Evolutionary conservation across 192 early-diverging fungal species (phyloP).

Genomic region (Cladochytrium replicatum): DNA sequence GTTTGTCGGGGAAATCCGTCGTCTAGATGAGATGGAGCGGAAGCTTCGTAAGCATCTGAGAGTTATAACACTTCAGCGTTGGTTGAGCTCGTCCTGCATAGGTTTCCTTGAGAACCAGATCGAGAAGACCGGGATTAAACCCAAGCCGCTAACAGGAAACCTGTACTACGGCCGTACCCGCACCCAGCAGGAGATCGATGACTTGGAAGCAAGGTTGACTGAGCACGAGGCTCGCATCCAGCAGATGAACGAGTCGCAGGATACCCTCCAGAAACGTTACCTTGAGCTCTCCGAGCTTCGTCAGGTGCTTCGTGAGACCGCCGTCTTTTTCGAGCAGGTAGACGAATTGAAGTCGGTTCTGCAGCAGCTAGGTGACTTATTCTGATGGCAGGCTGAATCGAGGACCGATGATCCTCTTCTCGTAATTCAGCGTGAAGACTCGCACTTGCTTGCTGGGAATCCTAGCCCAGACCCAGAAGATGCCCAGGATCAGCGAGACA

Average conservation of each 20-base stretch:
- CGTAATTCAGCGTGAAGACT: conserved; percentile 21
- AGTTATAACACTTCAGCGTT: not conserved
- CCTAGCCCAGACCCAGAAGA: conserved; percentile 9
- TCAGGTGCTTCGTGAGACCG: conserved; percentile 82
- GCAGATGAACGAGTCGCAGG: conserved; percentile 81
- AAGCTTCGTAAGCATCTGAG: conserved; percentile 61
- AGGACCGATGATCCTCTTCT: conserved; percentile 27
- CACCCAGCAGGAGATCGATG: conserved; percentile 85
- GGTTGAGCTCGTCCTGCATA: conserved; percentile 18
- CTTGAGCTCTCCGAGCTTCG: conserved; percentile 83
- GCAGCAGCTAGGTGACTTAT: not conserved
- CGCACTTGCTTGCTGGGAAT: conserved; percentile 7
- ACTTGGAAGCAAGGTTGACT: conserved; percentile 69
- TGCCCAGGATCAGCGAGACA: conserved; percentile 17
- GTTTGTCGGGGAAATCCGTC: conserved; percentile 89
- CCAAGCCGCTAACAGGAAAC: conserved; percentile 36
- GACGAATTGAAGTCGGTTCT: not conserved
- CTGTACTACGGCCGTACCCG: conserved; percentile 50
- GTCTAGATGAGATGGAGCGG: conserved; percentile 95
- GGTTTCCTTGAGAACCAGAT: conserved; percentile 77
- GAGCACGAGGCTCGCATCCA: conserved; percentile 74
- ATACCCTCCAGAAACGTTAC: conserved; percentile 76
- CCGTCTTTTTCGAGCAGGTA: conserved; percentile 72
- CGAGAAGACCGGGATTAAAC: conserved; percentile 60
- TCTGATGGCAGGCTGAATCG: conserved; percentile 25